Evolutionary conservation across 148 eudicot genomes (phyloP), one percentile per base, ranked within the genome.

Genomic region (Persicaria maculosa): DNA sequence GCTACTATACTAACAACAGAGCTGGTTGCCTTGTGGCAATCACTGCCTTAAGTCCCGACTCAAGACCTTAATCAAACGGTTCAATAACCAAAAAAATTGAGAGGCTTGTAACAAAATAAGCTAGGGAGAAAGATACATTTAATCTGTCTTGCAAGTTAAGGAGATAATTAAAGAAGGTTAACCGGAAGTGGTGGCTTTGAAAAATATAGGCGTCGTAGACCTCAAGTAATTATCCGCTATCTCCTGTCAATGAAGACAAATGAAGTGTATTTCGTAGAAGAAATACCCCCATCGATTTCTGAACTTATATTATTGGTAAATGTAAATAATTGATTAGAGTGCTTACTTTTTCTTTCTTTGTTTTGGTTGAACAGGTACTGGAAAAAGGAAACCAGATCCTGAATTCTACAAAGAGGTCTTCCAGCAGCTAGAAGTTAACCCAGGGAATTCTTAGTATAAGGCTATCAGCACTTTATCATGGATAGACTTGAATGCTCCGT

Each of bases 371-470:
- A 64, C 36, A 64, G 36, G 31, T 17, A 64, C 85, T 91, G 98
- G 98, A 62, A 90, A 89, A 85, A 85, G 89, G 78, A 93, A 93
- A 81, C 98, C 96, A 10, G 91, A 93, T 52, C 89, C 85, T 69
- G 86, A 77, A 36, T 85, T 87, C 75, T 93, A 93, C 77, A 71
- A 72, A 36, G 89, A 91, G 83, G 91, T 88, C 61, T 16, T 86
- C 71, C 78, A 80, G 79, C 80, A 84, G 47, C 89, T 93, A 74
- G 81, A 84, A 10, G 80, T 88, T 65, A 87, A 89, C 67, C 89
- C 96, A 72, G 80, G 79, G 76, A 86, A 82, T 78, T 64, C 31
- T 25, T 25, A 25, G 31, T 25, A 25, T 25, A 25, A 25, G 31
- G 31, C n/a, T n/a, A n/a, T n/a, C n/a, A n/a, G n/a, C n/a, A n/a